phyloP scores from a whole-genome alignment of 2,329 filamentous ascomycete genomes.

The Penicillium sp. region DNA sequence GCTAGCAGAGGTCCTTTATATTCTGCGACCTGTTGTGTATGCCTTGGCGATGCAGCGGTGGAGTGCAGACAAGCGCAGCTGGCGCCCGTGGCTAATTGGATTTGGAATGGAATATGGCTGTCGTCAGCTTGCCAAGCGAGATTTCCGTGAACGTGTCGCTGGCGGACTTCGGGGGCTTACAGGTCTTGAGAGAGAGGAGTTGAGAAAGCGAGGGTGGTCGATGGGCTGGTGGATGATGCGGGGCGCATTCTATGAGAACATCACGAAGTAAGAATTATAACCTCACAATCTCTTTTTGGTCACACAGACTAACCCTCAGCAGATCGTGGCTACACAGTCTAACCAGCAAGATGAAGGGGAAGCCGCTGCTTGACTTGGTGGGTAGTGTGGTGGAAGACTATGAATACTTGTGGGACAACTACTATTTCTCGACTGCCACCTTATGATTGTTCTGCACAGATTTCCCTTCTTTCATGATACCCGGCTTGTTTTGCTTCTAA shows the following conservation, averaged over 20 bases:
- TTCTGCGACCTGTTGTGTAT: constrained; percentile 84
- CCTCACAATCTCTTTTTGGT: not conserved
- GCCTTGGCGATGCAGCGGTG: constrained; percentile 76
- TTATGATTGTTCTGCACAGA: constrained; percentile 27
- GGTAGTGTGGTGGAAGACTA: constrained; percentile 91
- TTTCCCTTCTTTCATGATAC: constrained; percentile 21
- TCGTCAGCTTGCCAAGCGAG: constrained; percentile 74
- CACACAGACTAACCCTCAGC: constrained; percentile 25
- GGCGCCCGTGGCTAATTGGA: constrained; percentile 89
- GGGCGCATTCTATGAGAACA: constrained; percentile 92
- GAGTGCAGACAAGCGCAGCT: constrained; percentile 71
- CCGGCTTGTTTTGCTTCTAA: constrained; percentile 13
- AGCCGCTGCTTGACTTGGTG: constrained; percentile 76
- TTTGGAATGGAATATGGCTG: constrained; percentile 83
- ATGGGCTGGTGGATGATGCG: constrained; percentile 96
- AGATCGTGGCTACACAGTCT: constrained; percentile 66
- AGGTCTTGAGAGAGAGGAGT: constrained; percentile 83
- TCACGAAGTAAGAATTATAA: constrained; percentile 61
- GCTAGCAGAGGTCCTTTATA: constrained; percentile 86
- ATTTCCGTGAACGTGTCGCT: constrained; percentile 62
- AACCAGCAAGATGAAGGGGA: constrained; percentile 68
- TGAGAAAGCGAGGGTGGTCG: constrained; percentile 82
- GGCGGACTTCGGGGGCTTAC: constrained; percentile 76
- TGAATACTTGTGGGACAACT: constrained; percentile 96
- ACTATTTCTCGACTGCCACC: constrained; percentile 78